phyloP scores from a whole-genome alignment of 1,139 yeast species.

The Blastobotrys ciferrii region DNA sequence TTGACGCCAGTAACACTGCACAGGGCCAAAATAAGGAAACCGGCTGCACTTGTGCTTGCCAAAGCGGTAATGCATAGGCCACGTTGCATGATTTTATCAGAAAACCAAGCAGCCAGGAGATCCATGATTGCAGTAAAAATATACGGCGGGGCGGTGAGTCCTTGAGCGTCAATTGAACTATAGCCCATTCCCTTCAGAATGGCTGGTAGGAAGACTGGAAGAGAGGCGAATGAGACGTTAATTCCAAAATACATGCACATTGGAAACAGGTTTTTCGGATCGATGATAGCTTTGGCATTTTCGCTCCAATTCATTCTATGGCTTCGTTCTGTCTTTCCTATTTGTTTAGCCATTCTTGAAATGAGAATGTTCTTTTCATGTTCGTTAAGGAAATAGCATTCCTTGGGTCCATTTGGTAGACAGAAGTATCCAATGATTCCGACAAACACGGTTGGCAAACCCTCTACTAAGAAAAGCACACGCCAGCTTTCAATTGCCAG shows the following conservation, averaged over 20 bases:
- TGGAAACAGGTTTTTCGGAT: slow-evolving; percentile 26
- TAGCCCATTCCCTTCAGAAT: slow-evolving; percentile 33
- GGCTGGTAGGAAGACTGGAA: slow-evolving; percentile 32
- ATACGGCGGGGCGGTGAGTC: slow-evolving; percentile 33
- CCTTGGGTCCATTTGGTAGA: slow-evolving; percentile 48
- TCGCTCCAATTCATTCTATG: slow-evolving; percentile 23
- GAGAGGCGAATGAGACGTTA: slow-evolving; percentile 33
- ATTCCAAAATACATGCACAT: slow-evolving; percentile 32
- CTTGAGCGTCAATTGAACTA: slow-evolving; percentile 30
- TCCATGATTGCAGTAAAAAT: slow-evolving; percentile 26
- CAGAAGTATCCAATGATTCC: slow-evolving; percentile 34
- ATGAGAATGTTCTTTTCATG: slow-evolving; percentile 31
- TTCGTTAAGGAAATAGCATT: slow-evolving; percentile 32
- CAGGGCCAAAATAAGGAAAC: slow-evolving; percentile 33
- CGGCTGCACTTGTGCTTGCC: slow-evolving; percentile 31
- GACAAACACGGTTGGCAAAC: slow-evolving; percentile 38
- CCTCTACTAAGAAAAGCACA: slow-evolving; percentile 43
- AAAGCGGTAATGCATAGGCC: slow-evolving; percentile 29
- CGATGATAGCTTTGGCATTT: slow-evolving; percentile 21
- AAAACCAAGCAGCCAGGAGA: slow-evolving; percentile 23
- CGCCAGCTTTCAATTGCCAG: slow-evolving; percentile 34
- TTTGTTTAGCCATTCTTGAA: slow-evolving; percentile 28
- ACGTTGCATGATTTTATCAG: slow-evolving; percentile 29
- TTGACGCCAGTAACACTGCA: slow-evolving; percentile 27
- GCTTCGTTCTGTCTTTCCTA: slow-evolving; percentile 23